These are phyloP conservation scores for Roridomyces roridus DNA, from an alignment of 768 basidiomycete species.

Conservation along the genomic window DNA sequence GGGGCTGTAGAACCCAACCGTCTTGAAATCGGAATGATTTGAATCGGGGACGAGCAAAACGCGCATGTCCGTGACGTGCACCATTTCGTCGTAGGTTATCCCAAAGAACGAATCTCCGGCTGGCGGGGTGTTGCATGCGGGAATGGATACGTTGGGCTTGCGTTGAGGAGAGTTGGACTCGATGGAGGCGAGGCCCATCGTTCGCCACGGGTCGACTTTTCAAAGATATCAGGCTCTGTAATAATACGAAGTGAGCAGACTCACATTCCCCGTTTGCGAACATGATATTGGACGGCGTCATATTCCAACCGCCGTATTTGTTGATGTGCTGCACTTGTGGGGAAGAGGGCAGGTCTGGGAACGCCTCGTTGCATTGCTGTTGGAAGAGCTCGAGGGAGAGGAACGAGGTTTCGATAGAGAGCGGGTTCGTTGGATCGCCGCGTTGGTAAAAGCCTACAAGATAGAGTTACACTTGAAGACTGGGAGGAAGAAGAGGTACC, in stretches of 20 bases:
- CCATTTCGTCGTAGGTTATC: constrained; percentile 52
- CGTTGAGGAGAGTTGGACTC: constrained; percentile 51
- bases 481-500: constrained; percentile 31
- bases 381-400: constrained; percentile 52
- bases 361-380: constrained; percentile 47
- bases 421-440: constrained; percentile 49
- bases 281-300: constrained; percentile 54
- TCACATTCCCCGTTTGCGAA: constrained; percentile 57
- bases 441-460: constrained; percentile 52
- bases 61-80: constrained; percentile 56
- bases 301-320: constrained; percentile 59
- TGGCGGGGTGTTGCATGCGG: constrained; percentile 46
- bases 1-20: constrained; percentile 57
- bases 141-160: too few species aligned
- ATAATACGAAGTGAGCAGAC: constrained; percentile 14
- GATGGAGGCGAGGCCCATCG: constrained; percentile 56
- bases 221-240: not conserved
- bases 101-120: constrained; percentile 48
- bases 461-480: not conserved
- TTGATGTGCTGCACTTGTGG: constrained; percentile 52
- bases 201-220: constrained; percentile 58
- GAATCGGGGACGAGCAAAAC: constrained; percentile 52
- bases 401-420: constrained; percentile 56
- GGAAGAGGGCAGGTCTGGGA: constrained; percentile 42
- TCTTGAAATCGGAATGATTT: constrained; percentile 54